phyloP scores from a whole-genome alignment of 441 rosid species.

The Aquilaria agallochum region DNA sequence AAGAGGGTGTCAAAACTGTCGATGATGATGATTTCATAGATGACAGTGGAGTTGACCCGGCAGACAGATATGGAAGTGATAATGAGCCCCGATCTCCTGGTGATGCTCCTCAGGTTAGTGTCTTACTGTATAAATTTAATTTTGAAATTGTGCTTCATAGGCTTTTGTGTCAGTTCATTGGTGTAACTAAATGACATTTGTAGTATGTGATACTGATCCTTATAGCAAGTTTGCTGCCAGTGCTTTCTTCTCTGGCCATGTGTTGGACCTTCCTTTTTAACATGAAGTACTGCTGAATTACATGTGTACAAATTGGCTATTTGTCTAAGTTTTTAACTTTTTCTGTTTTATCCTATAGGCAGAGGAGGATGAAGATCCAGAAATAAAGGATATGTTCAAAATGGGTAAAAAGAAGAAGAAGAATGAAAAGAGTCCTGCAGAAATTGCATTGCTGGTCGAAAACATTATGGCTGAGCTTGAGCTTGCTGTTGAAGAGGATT shows the following conservation, averaged over 20 bases:
- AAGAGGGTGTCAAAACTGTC: slow-evolving; percentile 77
- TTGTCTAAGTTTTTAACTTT: neutral
- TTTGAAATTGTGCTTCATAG: too few relatives aligned
- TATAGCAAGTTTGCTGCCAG: neutral
- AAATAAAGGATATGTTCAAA: slow-evolving; percentile 80
- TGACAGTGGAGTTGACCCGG: slow-evolving; percentile 87
- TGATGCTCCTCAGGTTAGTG: slow-evolving; percentile 75
- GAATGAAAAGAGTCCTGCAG: slow-evolving; percentile 90
- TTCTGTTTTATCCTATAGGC: slow-evolving; percentile 43
- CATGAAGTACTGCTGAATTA: too few relatives aligned
- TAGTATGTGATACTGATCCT: neutral
- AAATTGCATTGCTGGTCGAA: slow-evolving; percentile 83
- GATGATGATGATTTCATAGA: slow-evolving; percentile 96
- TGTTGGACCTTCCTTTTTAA: too few relatives aligned
- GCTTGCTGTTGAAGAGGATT: slow-evolving; percentile 94
- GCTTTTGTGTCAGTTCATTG: neutral
- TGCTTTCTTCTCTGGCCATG: slow-evolving; percentile 9
- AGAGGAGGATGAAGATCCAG: slow-evolving; percentile 93
- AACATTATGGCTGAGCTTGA: slow-evolving; percentile 99
- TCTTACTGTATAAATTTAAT: slow-evolving; percentile 3
- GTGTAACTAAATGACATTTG: neutral
- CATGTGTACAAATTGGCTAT: too few relatives aligned
- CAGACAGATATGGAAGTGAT: slow-evolving; percentile 68
- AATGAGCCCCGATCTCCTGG: slow-evolving; percentile 54
- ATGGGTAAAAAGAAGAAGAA: slow-evolving; percentile 90